Evolutionary conservation across 2,329 filamentous ascomycete genomes (phyloP), one percentile per base, ranked within the genome.

Genomic region (Ophiostoma piceae): DNA sequence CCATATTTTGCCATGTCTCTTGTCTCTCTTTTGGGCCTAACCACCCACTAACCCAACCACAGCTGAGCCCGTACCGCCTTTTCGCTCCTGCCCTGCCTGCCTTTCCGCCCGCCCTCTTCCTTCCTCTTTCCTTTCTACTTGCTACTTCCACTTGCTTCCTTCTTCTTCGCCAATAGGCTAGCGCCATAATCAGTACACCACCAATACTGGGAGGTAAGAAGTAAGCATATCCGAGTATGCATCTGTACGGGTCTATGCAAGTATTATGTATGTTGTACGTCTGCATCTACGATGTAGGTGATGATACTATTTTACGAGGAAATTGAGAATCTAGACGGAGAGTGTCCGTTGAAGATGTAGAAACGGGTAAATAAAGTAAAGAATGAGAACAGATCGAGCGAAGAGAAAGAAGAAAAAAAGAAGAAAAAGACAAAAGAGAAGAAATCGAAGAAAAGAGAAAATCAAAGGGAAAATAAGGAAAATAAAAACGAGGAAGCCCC

Each of bases 141-240:
- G 14, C 29, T 62, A 29, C 26, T 29, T 35, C 29, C 2, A 6
- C 26, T 35, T 35, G 14, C 29, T 62, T 35, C 57, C 16, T 29
- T 60, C 54, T 32, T 62, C 29, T 16, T 62, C 57, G 26, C 57
- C 14, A 64, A 64, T 64, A n/a, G 60, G 60, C 60, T 64, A 64
- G 60, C 60, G 60, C 60, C 14, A 62, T 32, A 32, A 14, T 35
- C 8, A 16, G 26, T 16, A 62, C 57, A 57, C 35, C 35, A 35
- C 35, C 35, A 35, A 8, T 35, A 6, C 19, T 26, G 26, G n/a
- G n/a, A 26, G 3, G n/a, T 11, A 12, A 54, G 3, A 22, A 57
- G 9, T 14, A 57, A 39, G 16, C 37, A 37, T n/a, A 8, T 35
- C 8, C 35, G 11, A 6, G 60, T 64, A n/a, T 37, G 19, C 14